These are phyloP conservation scores for Boletus insuetus DNA, from an alignment of 768 basidiomycete species.

Conservation along the genomic window DNA sequence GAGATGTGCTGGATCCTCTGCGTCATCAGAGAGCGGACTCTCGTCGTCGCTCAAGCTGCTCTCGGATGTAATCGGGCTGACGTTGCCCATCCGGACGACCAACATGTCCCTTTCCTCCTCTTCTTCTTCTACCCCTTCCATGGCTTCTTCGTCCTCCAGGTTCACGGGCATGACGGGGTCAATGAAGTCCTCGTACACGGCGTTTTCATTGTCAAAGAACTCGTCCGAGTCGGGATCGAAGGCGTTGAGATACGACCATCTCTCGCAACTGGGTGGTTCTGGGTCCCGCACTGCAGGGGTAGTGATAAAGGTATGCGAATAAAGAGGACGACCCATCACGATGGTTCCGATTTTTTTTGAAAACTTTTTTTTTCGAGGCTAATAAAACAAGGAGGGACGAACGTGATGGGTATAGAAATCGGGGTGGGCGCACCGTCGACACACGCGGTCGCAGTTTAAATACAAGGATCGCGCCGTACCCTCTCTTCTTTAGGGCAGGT, in stretches of 20 bases:
- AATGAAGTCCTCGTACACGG: constrained; percentile 64
- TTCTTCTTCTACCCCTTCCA: constrained; percentile 8
- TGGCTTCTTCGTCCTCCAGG: constrained; percentile 16
- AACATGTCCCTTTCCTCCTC: constrained; percentile 34
- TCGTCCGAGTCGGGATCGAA: constrained; percentile 84
- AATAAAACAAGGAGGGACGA: constrained; percentile 26
- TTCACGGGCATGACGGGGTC: constrained; percentile 32
- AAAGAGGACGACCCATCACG: constrained; percentile 59
- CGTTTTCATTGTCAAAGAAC: constrained; percentile 59
- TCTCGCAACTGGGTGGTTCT: constrained; percentile 44
- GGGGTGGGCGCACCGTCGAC: background rate
- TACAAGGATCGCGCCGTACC: constrained; percentile 2
- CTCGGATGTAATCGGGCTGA: constrained; percentile 39
- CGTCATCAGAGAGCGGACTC: constrained; percentile 47
- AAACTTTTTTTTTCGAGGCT: constrained; percentile 3
- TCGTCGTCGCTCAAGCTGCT: constrained; percentile 44
- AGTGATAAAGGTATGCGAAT: constrained; percentile 43
- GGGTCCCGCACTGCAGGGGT: constrained; percentile 45
- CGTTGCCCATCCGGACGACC: constrained; percentile 30
- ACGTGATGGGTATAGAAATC: constrained; percentile 11
- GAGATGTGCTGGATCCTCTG: constrained; percentile 42
- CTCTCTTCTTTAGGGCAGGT: constrained; percentile 33
- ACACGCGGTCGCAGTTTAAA: constrained; percentile 10
- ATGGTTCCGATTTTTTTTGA: background rate
- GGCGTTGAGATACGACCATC: constrained; percentile 62